Percentiles rank a stretch among this genome's conserved stretches.
Evolutionary conservation across 352 stramenopile genomes (phyloP).

Genomic region (Lagenidium giganteum): DNA sequence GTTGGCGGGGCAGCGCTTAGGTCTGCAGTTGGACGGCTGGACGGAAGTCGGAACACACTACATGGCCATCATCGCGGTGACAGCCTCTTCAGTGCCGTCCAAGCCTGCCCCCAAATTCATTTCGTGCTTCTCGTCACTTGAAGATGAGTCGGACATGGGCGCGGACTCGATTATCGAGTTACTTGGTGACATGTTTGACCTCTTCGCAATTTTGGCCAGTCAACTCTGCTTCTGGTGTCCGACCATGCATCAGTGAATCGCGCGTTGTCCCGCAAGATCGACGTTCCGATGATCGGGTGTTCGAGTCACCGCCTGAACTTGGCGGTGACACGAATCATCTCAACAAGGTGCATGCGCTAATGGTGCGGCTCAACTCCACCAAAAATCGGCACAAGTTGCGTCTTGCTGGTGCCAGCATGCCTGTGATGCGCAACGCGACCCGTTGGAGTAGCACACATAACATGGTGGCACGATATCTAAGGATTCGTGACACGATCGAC

Average conservation of each 20-base stretch:
- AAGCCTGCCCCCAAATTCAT: constrained; percentile 1
- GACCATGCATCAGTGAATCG: constrained; percentile 14
- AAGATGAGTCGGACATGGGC: constrained; percentile 11
- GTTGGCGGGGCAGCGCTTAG: constrained; percentile 1
- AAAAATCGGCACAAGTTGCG: constrained; percentile 5
- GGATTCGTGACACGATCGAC: not conserved
- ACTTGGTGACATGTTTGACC: constrained; percentile 14
- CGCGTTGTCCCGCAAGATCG: constrained; percentile 4
- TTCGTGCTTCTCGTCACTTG: constrained; percentile 12
- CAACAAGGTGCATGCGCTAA: constrained; percentile 5
- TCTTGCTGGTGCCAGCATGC: constrained; percentile 5
- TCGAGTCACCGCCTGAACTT: constrained; percentile 13
- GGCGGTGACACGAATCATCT: constrained; percentile 7
- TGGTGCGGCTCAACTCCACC: constrained; percentile 9
- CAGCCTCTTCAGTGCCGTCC: not conserved
- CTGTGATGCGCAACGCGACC: constrained; percentile 9
- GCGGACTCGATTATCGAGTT: constrained; percentile 9
- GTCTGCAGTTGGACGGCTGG: constrained; percentile 16
- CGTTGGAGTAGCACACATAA: constrained; percentile 19
- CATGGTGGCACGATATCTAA: constrained; percentile 2
- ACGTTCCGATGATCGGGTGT: constrained; percentile 16
- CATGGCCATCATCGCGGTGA: constrained; percentile 12
- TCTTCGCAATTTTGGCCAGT: constrained; percentile 4
- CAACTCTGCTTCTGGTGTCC: constrained; percentile 11
- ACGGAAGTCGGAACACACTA: constrained; percentile 13